phyloP scores from a whole-genome alignment of 768 basidiomycete genomes.

The Macrolepiota fuliginosa region DNA sequence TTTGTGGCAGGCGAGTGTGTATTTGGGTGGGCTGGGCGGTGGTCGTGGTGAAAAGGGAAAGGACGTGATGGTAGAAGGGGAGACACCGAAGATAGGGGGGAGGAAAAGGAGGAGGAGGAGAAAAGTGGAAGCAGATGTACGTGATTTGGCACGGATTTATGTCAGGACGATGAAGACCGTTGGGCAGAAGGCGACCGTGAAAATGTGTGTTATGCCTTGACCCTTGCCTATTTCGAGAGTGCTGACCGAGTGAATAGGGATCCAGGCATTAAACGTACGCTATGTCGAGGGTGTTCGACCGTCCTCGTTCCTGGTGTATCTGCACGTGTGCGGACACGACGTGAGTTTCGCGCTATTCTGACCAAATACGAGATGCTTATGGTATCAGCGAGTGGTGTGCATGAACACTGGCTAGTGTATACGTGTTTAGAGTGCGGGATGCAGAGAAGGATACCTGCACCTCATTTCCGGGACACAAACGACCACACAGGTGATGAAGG shows the following conservation, averaged over 20 bases:
- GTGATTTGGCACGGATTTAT: constrained; percentile 65
- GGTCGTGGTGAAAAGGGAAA: constrained; percentile 1
- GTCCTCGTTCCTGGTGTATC: constrained; percentile 70
- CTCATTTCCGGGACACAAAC: constrained; percentile 22
- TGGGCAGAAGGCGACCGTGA: constrained; percentile 73
- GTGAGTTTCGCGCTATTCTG: constrained; percentile 34
- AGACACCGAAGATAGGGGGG: background rate
- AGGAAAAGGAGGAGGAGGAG: background rate
- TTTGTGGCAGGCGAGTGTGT: constrained; percentile 77
- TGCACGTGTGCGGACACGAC: constrained; percentile 59
- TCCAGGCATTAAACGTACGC: constrained; percentile 75
- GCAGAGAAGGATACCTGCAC: constrained; percentile 66
- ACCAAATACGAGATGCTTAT: constrained; percentile 3
- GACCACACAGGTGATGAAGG: background rate
- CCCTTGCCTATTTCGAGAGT: background rate
- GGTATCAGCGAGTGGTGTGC: constrained; percentile 33
- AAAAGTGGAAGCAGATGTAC: background rate
- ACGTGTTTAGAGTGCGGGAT: constrained; percentile 59
- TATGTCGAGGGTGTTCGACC: constrained; percentile 68
- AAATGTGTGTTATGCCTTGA: constrained; percentile 65
- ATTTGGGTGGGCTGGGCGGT: constrained; percentile 41
- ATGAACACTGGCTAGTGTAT: constrained; percentile 55
- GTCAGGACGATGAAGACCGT: constrained; percentile 65
- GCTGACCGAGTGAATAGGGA: constrained; percentile 46
- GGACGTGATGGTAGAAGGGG: background rate